These are phyloP conservation scores for Trametes elegans DNA, from an alignment of 768 basidiomycete species.

Conservation along the genomic window DNA sequence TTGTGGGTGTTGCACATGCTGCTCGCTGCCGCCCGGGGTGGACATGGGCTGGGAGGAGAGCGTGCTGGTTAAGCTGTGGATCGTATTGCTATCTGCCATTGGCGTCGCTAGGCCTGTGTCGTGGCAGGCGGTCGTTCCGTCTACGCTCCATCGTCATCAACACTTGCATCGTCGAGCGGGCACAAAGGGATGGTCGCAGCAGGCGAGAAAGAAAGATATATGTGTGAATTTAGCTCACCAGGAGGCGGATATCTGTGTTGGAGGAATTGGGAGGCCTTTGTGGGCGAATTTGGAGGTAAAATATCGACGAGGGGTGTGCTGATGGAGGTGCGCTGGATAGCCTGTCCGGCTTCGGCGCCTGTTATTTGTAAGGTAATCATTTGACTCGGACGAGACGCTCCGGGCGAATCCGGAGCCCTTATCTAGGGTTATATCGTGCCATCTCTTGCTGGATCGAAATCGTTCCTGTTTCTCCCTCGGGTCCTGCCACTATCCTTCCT, in stretches of 20 bases:
- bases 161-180: background rate
- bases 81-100: slow-evolving; percentile 22
- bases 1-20: slow-evolving; percentile 2
- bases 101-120: background rate
- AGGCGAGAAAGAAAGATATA: background rate
- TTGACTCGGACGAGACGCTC: background rate
- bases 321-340: slow-evolving; percentile 17
- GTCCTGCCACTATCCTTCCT: too few species aligned
- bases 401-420: slow-evolving; percentile 3
- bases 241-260: slow-evolving; percentile 8
- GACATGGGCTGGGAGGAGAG: slow-evolving; percentile 19
- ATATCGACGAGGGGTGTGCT: slow-evolving; percentile 16
- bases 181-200: background rate
- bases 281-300: slow-evolving; percentile 19
- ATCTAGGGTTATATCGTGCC: slow-evolving; percentile 1
- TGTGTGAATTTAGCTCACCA: slow-evolving; percentile 20
- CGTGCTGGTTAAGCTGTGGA: slow-evolving; percentile 23
- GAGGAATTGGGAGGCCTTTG: slow-evolving; percentile 6
- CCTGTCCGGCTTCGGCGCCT: background rate
- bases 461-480: too few species aligned
- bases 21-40: slow-evolving; percentile 5
- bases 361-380: slow-evolving; percentile 18
- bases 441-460: background rate
- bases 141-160: slow-evolving; percentile 7
- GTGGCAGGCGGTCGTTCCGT: background rate